These are phyloP conservation scores for Lojkania enalia DNA, from an alignment of 2,329 filamentous ascomycete species.

Conservation along the genomic window DNA sequence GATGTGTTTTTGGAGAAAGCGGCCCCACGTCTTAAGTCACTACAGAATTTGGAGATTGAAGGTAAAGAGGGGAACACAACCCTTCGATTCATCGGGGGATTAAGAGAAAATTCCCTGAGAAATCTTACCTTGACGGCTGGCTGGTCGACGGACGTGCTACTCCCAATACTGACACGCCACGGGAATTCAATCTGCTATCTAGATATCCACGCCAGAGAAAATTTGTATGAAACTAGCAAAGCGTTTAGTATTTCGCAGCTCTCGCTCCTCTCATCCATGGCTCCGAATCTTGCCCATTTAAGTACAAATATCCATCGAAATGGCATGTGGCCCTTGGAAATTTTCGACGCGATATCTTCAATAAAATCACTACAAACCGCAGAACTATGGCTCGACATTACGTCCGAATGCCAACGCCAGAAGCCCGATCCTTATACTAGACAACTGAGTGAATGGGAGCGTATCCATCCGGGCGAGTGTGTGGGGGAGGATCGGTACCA, in stretches of 20 bases:
- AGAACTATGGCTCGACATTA: conserved; percentile 16
- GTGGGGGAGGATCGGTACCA: conserved; percentile 12
- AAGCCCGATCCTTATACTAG: neutral
- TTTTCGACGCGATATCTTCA: conserved; percentile 7
- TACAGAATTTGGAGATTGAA: conserved; percentile 7
- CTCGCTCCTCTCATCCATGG: conserved; percentile 3
- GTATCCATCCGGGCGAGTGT: conserved; percentile 2
- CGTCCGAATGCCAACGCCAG: conserved; percentile 11
- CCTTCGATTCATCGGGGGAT: conserved; percentile 6
- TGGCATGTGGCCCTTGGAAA: conserved; percentile 18
- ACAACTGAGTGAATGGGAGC: neutral
- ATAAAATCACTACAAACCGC: conserved; percentile 11
- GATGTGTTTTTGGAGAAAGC: conserved; percentile 1
- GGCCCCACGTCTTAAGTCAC: neutral
- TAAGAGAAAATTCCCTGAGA: conserved; percentile 13
- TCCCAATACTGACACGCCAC: conserved; percentile 11
- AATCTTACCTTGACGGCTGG: conserved; percentile 8
- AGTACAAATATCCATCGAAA: conserved; percentile 19
- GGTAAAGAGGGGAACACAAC: conserved; percentile 4
- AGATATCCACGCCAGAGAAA: conserved; percentile 9
- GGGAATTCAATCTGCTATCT: conserved; percentile 13
- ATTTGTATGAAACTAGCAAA: neutral
- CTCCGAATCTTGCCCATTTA: conserved; percentile 15
- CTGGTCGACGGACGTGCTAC: neutral
- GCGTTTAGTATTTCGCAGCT: conserved; percentile 6